Conservation (phyloP, 805 yeast genomes). For the Starmerella khaoyaiensis region DNA sequence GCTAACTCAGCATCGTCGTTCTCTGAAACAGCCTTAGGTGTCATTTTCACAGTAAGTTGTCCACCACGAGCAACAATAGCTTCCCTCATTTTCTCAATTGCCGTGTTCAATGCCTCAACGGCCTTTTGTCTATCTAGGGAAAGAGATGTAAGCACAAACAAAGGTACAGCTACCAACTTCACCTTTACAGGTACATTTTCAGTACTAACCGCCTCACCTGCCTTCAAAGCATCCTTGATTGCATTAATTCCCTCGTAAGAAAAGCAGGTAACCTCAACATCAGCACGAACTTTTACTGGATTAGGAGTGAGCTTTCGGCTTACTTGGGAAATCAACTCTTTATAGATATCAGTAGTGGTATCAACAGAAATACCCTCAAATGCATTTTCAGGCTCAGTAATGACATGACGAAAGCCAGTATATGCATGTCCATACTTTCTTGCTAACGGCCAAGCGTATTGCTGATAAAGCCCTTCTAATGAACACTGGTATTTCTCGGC, state of each 20-base stretch:
- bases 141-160: slow-evolving; percentile 85
- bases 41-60: slow-evolving; percentile 84
- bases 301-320: slow-evolving; percentile 93
- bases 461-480: slow-evolving; percentile 71
- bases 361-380: slow-evolving; percentile 62
- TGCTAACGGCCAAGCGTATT: slow-evolving; percentile 95
- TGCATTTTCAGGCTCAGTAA: slow-evolving; percentile 72
- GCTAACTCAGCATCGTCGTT: slow-evolving; percentile 96
- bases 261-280: slow-evolving; percentile 93
- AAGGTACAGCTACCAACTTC: slow-evolving; percentile 93
- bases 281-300: slow-evolving; percentile 97
- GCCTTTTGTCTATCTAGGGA: slow-evolving; percentile 87
- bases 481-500: slow-evolving; percentile 90
- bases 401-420: slow-evolving; percentile 92
- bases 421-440: slow-evolving; percentile 92
- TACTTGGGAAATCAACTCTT: slow-evolving; percentile 76
- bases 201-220: slow-evolving; percentile 74
- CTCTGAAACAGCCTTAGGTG: slow-evolving; percentile 97
- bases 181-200: slow-evolving; percentile 84
- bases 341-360: slow-evolving; percentile 61
- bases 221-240: slow-evolving; percentile 72
- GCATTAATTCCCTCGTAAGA: slow-evolving; percentile 97
- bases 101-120: slow-evolving; percentile 59
- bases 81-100: slow-evolving; percentile 63
- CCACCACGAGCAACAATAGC: slow-evolving; percentile 69